Conservation (phyloP, 208 protist species). For the Porcisia hertigi region DNA sequence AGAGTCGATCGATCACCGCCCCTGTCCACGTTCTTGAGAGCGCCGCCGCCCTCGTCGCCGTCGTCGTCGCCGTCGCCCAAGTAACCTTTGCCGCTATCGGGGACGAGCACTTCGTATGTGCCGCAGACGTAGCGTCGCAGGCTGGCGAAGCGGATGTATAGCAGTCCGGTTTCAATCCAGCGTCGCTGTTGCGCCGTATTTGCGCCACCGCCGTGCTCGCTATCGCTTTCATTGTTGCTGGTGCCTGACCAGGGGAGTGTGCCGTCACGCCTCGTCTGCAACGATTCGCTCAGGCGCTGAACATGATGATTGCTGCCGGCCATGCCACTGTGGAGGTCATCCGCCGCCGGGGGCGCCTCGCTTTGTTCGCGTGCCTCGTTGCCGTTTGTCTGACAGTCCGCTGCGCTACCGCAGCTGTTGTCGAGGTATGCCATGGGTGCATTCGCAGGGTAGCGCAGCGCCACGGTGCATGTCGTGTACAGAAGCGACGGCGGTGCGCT, state of each 20-base stretch:
- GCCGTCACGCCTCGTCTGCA: neutral
- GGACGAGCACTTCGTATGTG: constrained; percentile 16
- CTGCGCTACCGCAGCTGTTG: constrained; percentile 10
- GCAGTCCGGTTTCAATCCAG: constrained; percentile 29
- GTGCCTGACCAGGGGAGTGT: neutral
- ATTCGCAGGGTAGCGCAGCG: constrained; percentile 46
- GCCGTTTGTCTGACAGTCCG: neutral
- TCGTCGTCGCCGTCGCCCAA: neutral
- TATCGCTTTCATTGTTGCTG: neutral
- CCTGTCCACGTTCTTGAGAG: neutral
- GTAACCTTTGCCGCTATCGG: neutral
- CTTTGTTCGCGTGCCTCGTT: constrained; percentile 22
- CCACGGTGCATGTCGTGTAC: constrained; percentile 57
- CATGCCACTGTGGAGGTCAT: neutral
- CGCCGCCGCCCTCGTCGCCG: neutral
- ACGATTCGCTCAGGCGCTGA: neutral
- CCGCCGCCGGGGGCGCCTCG: constrained; percentile 14
- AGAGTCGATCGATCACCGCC: neutral
- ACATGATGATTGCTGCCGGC: neutral
- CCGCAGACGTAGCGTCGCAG: constrained; percentile 29
- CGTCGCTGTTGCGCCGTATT: constrained; percentile 1
- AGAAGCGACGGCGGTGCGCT: constrained; percentile 69
- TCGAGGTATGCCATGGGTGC: constrained; percentile 69
- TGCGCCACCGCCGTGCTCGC: neutral
- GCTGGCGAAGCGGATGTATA: constrained; percentile 15